Base-by-base conservation (phyloP, 2,329 filamentous ascomycete genomes). In the Endocalyx cinctus region DNA sequence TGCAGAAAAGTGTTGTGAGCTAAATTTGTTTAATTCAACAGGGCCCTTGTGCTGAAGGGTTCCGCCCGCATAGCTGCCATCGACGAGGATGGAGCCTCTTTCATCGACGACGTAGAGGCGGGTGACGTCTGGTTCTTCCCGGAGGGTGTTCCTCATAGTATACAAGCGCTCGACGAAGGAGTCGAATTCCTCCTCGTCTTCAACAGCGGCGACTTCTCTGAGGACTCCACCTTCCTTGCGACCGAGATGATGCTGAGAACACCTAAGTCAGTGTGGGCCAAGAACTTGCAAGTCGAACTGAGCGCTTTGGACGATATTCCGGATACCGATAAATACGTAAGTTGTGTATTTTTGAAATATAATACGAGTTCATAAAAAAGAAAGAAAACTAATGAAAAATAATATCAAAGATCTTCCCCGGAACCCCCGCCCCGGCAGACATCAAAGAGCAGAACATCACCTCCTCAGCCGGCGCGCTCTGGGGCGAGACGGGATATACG, bases 181-280 rank as follows among this genome's bases (percentile, higher is more conserved):
- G 62, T 58, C 25, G 76, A 80, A 48, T 79, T 79, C 48, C 60
- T 80, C 2, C 62, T 80, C 3, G 67, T 81, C 30, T 81, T 81
- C 43, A 69, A 81, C 53, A 58, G 70, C 35, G 77, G 76, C 4
- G 52, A 55, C 5, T 80, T 79, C 56, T 71, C 64, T 32, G 77
- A 80, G 54, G 72, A 79, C 35, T 65, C 63, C 28, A 80, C 77
- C 0, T 78, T 77, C 58, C 63, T 81, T 4, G 63, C 75, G 12
- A 67, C 68, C 2, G 69, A 76, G 47, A 63, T 74, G 46, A 63
- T 75, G 36, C 49, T 67, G 22, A 63, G 68, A 15, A 76, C 70
- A 17, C 67, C 67, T 6, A 63, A 66, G 5, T 67, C 68, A 20
- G 69, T 79, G 3, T 59, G 77, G 27, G 66, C 72, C 17, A 78